Conservation (phyloP, 768 basidiomycete genomes). For the Phylloporus arenicola region DNA sequence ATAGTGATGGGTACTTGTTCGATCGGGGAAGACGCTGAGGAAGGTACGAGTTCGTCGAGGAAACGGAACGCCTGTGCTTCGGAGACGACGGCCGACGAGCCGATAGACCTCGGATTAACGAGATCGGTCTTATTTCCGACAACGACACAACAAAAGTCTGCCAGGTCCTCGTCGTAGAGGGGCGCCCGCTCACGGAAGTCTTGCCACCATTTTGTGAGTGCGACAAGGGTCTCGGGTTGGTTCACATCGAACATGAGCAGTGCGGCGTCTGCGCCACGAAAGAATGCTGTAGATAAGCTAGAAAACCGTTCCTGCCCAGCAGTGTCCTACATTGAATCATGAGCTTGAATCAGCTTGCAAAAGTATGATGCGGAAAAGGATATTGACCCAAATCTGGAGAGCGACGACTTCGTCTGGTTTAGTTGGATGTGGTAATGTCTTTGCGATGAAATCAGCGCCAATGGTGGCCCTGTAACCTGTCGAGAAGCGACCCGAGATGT, state of each 20-base stretch:
- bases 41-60: constrained; percentile 54
- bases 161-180: constrained; percentile 54
- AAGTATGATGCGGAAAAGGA: not conserved
- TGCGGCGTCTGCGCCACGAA: constrained; percentile 78
- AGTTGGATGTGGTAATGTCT: constrained; percentile 59
- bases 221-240: constrained; percentile 50
- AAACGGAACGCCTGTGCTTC: constrained; percentile 47
- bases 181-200: constrained; percentile 69
- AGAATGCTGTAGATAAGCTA: constrained; percentile 75
- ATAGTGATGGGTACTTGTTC: constrained; percentile 13
- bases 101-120: constrained; percentile 8
- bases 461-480: constrained; percentile 80
- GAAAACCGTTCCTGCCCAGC: constrained; percentile 89
- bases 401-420: constrained; percentile 52
- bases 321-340: constrained; percentile 51
- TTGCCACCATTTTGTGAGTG: constrained; percentile 70
- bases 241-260: constrained; percentile 81
- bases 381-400: constrained; percentile 62
- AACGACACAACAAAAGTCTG: constrained; percentile 65
- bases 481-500: constrained; percentile 71
- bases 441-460: constrained; percentile 84
- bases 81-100: constrained; percentile 24
- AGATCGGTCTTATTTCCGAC: constrained; percentile 78
- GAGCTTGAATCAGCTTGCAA: constrained; percentile 1
- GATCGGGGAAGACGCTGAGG: constrained; percentile 7